Evolutionary conservation across 1,284 basidiomycete genomes (phyloP), one percentile per base, ranked within the genome.

Genomic region (Sporisorium iseilematis-ciliati): DNA sequence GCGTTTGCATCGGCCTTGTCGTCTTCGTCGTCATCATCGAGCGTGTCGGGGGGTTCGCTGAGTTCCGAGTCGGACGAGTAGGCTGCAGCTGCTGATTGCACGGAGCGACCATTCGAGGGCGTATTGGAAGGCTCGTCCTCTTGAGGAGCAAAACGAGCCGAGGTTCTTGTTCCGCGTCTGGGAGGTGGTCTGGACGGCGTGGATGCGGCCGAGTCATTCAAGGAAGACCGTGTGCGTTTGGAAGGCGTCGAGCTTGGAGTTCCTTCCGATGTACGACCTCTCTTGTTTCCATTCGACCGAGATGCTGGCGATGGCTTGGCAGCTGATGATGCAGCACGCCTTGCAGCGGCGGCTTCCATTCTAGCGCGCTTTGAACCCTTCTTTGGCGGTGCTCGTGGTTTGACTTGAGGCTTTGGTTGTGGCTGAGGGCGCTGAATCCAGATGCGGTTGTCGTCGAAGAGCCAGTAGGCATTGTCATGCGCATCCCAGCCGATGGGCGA

Each of bases 401-500:
- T 76, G 35, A 48, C 55, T 12, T 54, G 25, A 10, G 65, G 50
- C 51, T 75, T 79, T 4, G 82, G 84, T 8, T 76, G 51, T 11
- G 84, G 86, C 11, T 85, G 84, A 1, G 86, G 88, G 38, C 88
- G 87, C 25, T 95, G 93, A 43, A 95, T 90, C 93, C 93, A 96
- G 20, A 95, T 88, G 20, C 94, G 91, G 80, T 94, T 92, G 66
- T 89, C 83, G 90, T 93, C 93, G 77, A 95, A 92, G 21, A 94
- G 87, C 93, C 93, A 95, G 84, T 95, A 96, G 0, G 92, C 91
- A 84, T 94, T 94, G 23, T 88, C 88, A 78, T 91, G 90, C 20
- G 89, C 88, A 81, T 96, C 94, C 81, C 92, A 93, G 8, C 94
- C 94, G 75, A 94, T 90, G 2, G 94, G 93, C 80, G 94, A 92